Percentiles rank a stretch among this genome's conserved stretches.
Conservation (phyloP, 2,329 filamentous ascomycete species). For the Metarhizium robertsii region DNA sequence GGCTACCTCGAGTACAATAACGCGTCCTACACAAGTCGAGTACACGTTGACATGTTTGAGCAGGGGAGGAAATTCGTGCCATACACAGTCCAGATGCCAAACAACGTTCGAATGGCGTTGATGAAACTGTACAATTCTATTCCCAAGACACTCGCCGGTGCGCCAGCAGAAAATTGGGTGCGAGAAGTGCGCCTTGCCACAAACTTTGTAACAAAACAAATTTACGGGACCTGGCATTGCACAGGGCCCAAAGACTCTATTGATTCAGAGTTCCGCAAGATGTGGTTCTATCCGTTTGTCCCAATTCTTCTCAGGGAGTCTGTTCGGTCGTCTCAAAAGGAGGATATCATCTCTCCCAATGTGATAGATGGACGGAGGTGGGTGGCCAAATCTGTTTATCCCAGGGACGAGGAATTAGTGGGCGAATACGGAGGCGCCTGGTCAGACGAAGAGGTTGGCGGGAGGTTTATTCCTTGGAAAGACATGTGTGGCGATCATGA, state of each 20-base stretch:
- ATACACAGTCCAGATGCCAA: conserved; percentile 22
- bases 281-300: conserved; percentile 30
- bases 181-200: conserved; percentile 22
- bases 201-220: conserved; percentile 27
- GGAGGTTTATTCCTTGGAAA: conserved; percentile 17
- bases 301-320: conserved; percentile 20
- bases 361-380: conserved; percentile 23
- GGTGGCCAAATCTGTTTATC: conserved; percentile 13
- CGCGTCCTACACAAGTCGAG: conserved; percentile 13
- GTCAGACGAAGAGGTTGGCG: conserved; percentile 12
- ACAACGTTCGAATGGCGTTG: conserved; percentile 18
- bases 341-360: conserved; percentile 15
- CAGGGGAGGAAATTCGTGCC: conserved; percentile 18
- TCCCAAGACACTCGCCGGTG: conserved; percentile 15
- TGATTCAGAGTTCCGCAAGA: conserved; percentile 20
- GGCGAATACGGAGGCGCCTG: conserved; percentile 16
- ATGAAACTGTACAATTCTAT: conserved; percentile 21
- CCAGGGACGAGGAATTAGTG: not conserved
- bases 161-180: conserved; percentile 21
- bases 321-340: conserved; percentile 14
- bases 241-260: conserved; percentile 26
- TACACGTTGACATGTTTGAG: conserved; percentile 16
- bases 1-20: conserved; percentile 23
- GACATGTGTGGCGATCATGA: conserved; percentile 18
- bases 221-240: conserved; percentile 28